Percentiles rank a stretch among this genome's conserved stretches.
Evolutionary conservation across 192 early-diverging fungal genomes (phyloP).

Genomic region (Coemansia sp.): DNA sequence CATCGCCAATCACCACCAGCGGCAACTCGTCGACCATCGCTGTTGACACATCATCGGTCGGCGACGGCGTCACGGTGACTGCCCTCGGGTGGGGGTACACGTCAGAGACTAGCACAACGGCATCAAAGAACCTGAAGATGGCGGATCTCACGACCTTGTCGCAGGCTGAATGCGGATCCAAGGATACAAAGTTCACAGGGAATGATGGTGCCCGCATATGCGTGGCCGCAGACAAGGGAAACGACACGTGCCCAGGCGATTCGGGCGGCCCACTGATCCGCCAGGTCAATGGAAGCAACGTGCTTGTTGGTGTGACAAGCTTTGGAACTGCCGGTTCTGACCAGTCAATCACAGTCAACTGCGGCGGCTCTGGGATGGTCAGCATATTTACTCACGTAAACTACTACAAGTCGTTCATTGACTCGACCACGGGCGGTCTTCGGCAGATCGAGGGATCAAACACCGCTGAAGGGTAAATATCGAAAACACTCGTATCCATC

Average conservation of each 20-base stretch:
- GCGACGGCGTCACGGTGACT: constrained; percentile 40
- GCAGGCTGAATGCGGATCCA: constrained; percentile 29
- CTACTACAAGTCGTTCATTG: constrained; percentile 51
- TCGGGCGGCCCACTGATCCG: constrained; percentile 56
- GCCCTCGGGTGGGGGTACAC: constrained; percentile 55
- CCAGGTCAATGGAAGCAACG: constrained; percentile 33
- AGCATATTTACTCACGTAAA: constrained; percentile 50
- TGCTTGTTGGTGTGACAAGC: constrained; percentile 52
- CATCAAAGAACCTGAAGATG: constrained; percentile 36
- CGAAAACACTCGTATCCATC: neutral
- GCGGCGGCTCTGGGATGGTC: constrained; percentile 50
- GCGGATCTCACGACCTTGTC: constrained; percentile 38
- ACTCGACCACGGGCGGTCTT: constrained; percentile 41
- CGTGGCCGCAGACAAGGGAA: constrained; percentile 39
- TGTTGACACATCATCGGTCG: constrained; percentile 23
- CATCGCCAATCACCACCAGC: constrained; percentile 9
- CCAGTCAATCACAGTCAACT: constrained; percentile 29
- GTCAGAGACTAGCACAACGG: constrained; percentile 19
- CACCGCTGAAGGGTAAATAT: constrained; percentile 34
- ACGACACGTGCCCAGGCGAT: constrained; percentile 54
- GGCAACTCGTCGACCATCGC: constrained; percentile 22
- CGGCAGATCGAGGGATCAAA: constrained; percentile 26
- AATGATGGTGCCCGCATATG: constrained; percentile 48
- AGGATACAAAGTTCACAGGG: constrained; percentile 47
- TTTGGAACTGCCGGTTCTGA: constrained; percentile 50